A percentile compares a stretch with the other conserved stretches of the same genome.
Conservation (phyloP, 2,329 filamentous ascomycete genomes). For the Pestalotiopsis sp. region DNA sequence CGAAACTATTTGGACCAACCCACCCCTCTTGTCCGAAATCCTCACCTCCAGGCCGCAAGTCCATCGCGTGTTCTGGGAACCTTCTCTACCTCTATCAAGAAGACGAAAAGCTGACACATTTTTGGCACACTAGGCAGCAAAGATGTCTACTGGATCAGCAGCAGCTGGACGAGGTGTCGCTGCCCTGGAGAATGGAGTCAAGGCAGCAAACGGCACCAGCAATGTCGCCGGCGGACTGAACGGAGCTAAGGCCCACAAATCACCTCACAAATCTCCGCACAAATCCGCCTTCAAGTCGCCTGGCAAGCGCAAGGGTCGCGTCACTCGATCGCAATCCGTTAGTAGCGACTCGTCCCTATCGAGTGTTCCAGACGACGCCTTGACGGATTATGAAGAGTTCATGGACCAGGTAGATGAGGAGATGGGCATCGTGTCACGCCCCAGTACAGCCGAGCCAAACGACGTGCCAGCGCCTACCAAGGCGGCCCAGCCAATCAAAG, state of each 20-base stretch:
- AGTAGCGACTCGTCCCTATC: conserved; percentile 36
- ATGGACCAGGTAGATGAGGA: conserved; percentile 32
- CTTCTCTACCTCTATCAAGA: too few species aligned
- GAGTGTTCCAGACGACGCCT: conserved; percentile 33
- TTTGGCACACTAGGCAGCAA: too few species aligned
- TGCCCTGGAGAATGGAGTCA: background rate
- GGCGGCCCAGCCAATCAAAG: conserved; percentile 35
- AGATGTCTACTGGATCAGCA: background rate
- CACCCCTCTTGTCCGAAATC: too few species aligned
- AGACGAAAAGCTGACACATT: too few species aligned
- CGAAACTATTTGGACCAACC: too few species aligned
- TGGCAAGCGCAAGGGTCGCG: conserved; percentile 23
- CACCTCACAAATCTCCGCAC: conserved; percentile 18
- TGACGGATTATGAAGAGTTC: conserved; percentile 32
- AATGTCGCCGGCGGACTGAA: background rate
- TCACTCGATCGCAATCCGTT: conserved; percentile 27
- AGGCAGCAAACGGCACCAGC: background rate
- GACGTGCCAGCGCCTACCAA: conserved; percentile 33
- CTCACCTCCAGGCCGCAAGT: too few species aligned
- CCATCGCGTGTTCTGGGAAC: too few species aligned
- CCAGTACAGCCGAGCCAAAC: conserved; percentile 31
- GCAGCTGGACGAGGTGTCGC: background rate
- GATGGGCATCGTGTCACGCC: conserved; percentile 27
- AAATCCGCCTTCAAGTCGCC: conserved; percentile 22
- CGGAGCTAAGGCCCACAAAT: conserved; percentile 19